Conservation (phyloP, 75 land plant species). For the Pinus albicaulis region DNA sequence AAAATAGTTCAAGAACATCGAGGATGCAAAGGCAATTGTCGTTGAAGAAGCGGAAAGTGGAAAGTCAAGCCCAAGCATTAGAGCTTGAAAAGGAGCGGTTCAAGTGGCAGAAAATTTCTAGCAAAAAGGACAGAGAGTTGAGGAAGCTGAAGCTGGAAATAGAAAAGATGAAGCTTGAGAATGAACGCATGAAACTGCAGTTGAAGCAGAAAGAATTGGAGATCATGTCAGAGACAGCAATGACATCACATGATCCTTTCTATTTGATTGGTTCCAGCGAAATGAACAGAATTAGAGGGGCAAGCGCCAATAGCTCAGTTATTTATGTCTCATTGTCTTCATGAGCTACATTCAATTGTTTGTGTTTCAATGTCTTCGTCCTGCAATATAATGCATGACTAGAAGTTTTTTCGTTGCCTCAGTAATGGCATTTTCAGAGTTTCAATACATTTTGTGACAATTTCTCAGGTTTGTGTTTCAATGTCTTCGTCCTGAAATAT, state of each 20-base stretch:
- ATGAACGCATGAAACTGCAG: conserved; percentile 43
- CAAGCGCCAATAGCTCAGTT: no score
- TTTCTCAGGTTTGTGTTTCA: no score
- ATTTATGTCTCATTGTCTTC: no score
- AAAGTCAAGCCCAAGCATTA: conserved; percentile 31
- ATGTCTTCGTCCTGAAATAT: no score
- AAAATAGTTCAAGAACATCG: background rate
- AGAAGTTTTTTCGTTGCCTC: no score
- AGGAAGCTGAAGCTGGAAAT: conserved; percentile 55
- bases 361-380: no score
- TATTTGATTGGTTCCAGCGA: background rate
- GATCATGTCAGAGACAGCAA: conserved; percentile 28
- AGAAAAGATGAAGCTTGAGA: conserved; percentile 57
- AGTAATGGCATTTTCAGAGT: no score
- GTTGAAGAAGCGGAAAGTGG: conserved; percentile 41
- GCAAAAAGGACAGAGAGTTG: conserved; percentile 74
- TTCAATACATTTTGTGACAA: no score
- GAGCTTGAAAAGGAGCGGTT: conserved; percentile 60
- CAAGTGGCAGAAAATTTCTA: conserved; percentile 58
- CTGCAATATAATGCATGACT: no score
- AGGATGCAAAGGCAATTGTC: conserved; percentile 26
- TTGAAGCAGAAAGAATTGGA: conserved; percentile 65
- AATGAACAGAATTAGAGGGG: background rate
- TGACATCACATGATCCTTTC: conserved; percentile 1
- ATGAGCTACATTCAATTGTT: no score